Evolutionary conservation across 2,329 filamentous ascomycete genomes (phyloP), one percentile per base, ranked within the genome.

Genomic region (Blumeriella jaapii): DNA sequence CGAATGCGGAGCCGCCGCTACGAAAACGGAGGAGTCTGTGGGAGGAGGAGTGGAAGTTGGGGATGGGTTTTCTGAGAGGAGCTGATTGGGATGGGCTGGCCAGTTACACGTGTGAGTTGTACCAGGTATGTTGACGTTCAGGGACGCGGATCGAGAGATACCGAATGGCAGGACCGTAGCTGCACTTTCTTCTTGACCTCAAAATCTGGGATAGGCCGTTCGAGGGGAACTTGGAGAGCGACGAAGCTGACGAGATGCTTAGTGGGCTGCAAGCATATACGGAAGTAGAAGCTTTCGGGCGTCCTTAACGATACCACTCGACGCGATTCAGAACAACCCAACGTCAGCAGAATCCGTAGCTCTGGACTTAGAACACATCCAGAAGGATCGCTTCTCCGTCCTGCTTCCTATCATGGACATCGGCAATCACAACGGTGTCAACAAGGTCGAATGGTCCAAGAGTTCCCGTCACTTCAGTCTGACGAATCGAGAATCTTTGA

Each of bases 351-450:
- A 39, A 11, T n/a, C 36, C 5, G 22, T 23, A 10, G 16, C 25
- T 7, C 8, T 34, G 13, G 38, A 36, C 16, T 11, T 40, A n/a
- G 35, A 46, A 3, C 45, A 52, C 28, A 35, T 52, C 13, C 15
- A 16, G 8, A 33, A 43, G 12, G 51, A 55, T 26, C 38, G 18
- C 1, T 55, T 55, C 33, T 78, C 78, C 1, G 65, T 84, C 6
- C 61, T 86, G 4, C 62, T 84, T 20, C 81, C 81, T 1, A 61
- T 84, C 3, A 69, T 83, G 38, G 81, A 86, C 51, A 64, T 85
- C 17, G 73, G 72, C 8, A 86, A 86, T 50, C 81, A 86, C 51
- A 69, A 71, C 33, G 75, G 77, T 30, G 59, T 68, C 13, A 67
- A 74, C 0, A 59, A 65, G 26, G 68, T 76, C 1, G 57, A 63